phyloP scores from a whole-genome alignment of 2,329 filamentous ascomycete genomes.

The Taxawa tesnikishii region DNA sequence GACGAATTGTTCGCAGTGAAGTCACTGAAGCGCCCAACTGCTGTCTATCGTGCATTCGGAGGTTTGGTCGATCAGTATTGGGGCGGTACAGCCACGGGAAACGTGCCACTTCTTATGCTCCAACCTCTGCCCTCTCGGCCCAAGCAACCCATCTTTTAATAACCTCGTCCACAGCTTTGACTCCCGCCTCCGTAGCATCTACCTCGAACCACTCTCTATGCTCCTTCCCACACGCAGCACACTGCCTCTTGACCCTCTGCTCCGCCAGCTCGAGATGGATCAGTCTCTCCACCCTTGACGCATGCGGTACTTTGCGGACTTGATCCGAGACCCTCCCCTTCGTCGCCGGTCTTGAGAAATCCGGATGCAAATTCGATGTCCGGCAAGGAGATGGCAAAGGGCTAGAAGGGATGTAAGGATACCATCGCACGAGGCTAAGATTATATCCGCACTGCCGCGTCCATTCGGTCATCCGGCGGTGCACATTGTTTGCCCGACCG shows the following conservation, averaged over 20 bases:
- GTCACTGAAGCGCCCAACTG: background rate
- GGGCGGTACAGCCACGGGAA: too few species aligned
- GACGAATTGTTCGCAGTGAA: background rate
- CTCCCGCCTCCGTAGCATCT: constrained; percentile 56
- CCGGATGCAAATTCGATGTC: constrained; percentile 16
- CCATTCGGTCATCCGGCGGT: constrained; percentile 87
- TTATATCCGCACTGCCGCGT: constrained; percentile 83
- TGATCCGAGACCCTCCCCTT: constrained; percentile 8
- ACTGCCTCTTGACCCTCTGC: constrained; percentile 48
- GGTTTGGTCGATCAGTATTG: too few species aligned
- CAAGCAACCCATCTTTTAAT: constrained; percentile 78
- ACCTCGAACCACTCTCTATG: constrained; percentile 96
- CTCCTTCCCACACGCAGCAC: constrained; percentile 66
- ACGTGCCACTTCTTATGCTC: background rate
- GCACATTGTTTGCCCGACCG: constrained; percentile 66
- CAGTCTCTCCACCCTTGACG: constrained; percentile 76
- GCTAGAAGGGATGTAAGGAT: constrained; percentile 55
- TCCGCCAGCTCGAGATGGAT: constrained; percentile 78
- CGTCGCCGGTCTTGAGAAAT: constrained; percentile 12
- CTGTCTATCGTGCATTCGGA: too few species aligned
- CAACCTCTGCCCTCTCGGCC: constrained; percentile 41
- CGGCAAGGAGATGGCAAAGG: constrained; percentile 13
- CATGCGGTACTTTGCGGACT: constrained; percentile 65
- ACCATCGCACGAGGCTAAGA: constrained; percentile 78
- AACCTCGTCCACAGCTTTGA: constrained; percentile 58